Evolutionary conservation across 2,329 filamentous ascomycete genomes (phyloP), one percentile per base, ranked within the genome.

Genomic region (Rhinocladiella similis): DNA sequence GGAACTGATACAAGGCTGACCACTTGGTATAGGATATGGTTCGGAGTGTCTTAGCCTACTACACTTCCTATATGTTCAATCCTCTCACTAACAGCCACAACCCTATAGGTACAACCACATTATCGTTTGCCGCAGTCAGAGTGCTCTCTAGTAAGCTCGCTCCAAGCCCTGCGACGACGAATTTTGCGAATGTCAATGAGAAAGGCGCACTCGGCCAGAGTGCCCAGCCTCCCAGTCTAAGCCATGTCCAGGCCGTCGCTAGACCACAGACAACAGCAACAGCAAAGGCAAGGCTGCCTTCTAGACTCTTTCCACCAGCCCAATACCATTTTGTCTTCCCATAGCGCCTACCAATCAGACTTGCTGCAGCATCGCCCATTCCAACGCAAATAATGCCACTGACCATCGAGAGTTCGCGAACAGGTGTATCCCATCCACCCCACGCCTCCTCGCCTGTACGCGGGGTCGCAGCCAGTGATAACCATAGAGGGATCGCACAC

Each of bases 111-210:
- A 97, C 93, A 62, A 97, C 87, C 16, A 99, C 94, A 78, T 99
- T 99, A 79, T 99, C 94, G 73, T 99, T 99, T 27, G 93, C 94
- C 1, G 94, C 94, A 13, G 94, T 97, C 62, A 99, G 76, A 46
- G 97, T 93, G 22, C 94, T 92, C 76, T 99, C 94, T 50, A 94
- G 96, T 65, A 97, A 80, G 72, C 92, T 97, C 25, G 92, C 90
- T 56, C 91, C 83, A 41, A 82, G 81, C 5, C 89, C 91, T 63
- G 91, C 95, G 47, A 89, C 68, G 3, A 79, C 77, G 10, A 88
- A 85, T 68, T 93, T 94, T 16, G 64, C 65, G 22, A 75, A 52
- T 13, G 75, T 71, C 27, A 70, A 14, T n/a, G 9, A 41, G 10
- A 60, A n/a, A 10, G 46, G 12, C 12, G 63, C 59, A 46, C 55